Evolutionary conservation across 345 rosid genomes (phyloP).

Genomic region (Capsella bursapastoris): DNA sequence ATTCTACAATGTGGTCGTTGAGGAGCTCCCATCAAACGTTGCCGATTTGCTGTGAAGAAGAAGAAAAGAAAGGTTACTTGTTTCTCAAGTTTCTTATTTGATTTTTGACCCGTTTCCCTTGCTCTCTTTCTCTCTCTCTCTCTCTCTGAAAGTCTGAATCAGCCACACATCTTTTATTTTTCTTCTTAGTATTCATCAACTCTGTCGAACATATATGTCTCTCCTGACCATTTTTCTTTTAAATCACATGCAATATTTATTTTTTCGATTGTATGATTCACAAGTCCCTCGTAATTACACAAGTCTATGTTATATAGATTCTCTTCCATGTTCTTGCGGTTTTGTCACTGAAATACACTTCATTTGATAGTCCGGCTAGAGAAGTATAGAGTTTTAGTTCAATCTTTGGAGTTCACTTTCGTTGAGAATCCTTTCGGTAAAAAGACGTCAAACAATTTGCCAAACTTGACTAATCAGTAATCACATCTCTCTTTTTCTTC

Average conservation of each 20-base stretch:
- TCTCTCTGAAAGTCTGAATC: not conserved
- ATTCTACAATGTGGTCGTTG: constrained; percentile 56
- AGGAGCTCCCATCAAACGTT: constrained; percentile 57
- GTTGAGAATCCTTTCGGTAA: not conserved
- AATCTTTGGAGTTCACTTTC: not conserved
- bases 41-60: constrained; percentile 51
- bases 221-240: constrained; percentile 35
- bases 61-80: constrained; percentile 35
- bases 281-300: not conserved
- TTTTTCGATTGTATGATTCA: not conserved
- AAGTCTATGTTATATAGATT: not conserved
- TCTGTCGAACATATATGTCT: constrained; percentile 38
- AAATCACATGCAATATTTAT: constrained; percentile 28
- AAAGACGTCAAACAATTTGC: not conserved
- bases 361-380: not conserved
- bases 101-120: constrained; percentile 34
- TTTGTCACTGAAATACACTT: not conserved
- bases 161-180: constrained; percentile 19
- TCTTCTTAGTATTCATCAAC: constrained; percentile 30
- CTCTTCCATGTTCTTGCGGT: not conserved
- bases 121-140: constrained; percentile 1
- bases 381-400: not conserved
- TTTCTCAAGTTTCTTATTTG: constrained; percentile 36
- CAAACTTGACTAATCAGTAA: constrained; percentile 13
- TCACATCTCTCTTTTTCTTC: not conserved